Evolutionary conservation across 176 grass and related monocot species (phyloP), one percentile per base, ranked within the genome.

Genomic region (Phyllostachys edulis): DNA sequence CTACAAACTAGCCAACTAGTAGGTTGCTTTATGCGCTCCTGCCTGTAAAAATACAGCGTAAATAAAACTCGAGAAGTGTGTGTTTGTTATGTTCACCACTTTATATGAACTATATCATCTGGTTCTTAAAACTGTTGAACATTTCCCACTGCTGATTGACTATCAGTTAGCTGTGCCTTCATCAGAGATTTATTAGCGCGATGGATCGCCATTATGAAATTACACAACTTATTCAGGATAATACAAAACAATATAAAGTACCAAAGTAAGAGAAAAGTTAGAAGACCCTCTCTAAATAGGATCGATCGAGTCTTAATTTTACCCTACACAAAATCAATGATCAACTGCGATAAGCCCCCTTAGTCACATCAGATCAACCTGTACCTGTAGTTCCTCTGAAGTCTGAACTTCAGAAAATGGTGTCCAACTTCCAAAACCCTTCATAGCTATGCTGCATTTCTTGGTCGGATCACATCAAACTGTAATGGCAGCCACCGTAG

Each of bases 401-500:
- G 1, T 27, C 63, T 76, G 44, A 59, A 80, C 62, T 76, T 77
- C 26, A 88, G 70, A 41, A 41, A 62, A 44, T 82, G 51, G 0
- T 17, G 39, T 67, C 75, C 29, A 80, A 59, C 52, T 52, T 81
- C 42, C 63, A 80, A 69, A 81, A 13, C 37, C 47, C 26, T 6
- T n/a, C 6, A 67, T 24, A 27, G 17, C 15, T 56, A 69, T 60
- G 63, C 18, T 89, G 69, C 67, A 38, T 39, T 36, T 73, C 41
- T 54, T 61, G 41, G 13, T 14, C n/a, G 34, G n/a, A 76, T 89
- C 88, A 97, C 76, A 97, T 88, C 61, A 92, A 69, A 72, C 11
- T 94, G 82, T 89, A 97, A 49, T 85, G 94, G 88, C 94, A 97
- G 17, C 80, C 34, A 75, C 44, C 85, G 44, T 89, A 87, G 52